Conservation (phyloP, 2,329 filamentous ascomycete species). For the Sporothrix brunneoviolacea region DNA sequence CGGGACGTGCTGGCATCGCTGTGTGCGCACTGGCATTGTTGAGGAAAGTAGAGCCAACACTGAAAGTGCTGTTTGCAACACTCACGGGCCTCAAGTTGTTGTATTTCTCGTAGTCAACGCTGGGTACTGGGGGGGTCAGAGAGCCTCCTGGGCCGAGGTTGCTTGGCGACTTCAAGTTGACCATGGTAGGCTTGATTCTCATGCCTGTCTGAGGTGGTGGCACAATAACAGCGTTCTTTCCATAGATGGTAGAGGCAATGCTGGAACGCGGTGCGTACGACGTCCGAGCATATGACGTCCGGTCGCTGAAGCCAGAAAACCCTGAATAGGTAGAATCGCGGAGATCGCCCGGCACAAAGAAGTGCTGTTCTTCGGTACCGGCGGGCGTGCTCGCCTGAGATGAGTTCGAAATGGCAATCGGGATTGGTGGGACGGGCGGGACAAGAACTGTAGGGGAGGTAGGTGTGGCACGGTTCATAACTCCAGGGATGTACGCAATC, state of each 20-base stretch:
- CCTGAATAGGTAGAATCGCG: slow-evolving; percentile 87
- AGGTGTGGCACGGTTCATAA: slow-evolving; percentile 83
- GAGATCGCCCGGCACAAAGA: slow-evolving; percentile 86
- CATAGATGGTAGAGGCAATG: slow-evolving; percentile 89
- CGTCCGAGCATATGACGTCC: slow-evolving; percentile 53
- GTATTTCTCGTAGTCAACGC: slow-evolving; percentile 60
- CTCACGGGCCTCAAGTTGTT: slow-evolving; percentile 43
- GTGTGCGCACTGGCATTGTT: slow-evolving; percentile 56
- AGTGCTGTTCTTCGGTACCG: slow-evolving; percentile 71
- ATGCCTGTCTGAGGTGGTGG: slow-evolving; percentile 80
- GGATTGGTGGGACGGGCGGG: slow-evolving; percentile 90
- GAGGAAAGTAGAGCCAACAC: slow-evolving; percentile 61
- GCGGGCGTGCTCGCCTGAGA: slow-evolving; percentile 51
- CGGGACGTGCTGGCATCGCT: slow-evolving; percentile 49
- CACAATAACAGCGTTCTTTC: slow-evolving; percentile 79
- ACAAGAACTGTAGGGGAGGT: slow-evolving; percentile 75
- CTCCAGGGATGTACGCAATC: slow-evolving; percentile 96
- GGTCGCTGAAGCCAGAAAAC: slow-evolving; percentile 57
- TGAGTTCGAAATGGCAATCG: slow-evolving; percentile 45
- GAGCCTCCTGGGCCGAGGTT: slow-evolving; percentile 42
- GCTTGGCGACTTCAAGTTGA: slow-evolving; percentile 74
- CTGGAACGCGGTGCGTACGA: slow-evolving; percentile 59
- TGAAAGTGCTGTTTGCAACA: slow-evolving; percentile 51
- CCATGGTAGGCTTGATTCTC: slow-evolving; percentile 81
- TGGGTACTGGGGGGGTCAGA: slow-evolving; percentile 63